Conservation (phyloP, 1,139 yeast genomes). For the Geotrichum klebahnii region DNA sequence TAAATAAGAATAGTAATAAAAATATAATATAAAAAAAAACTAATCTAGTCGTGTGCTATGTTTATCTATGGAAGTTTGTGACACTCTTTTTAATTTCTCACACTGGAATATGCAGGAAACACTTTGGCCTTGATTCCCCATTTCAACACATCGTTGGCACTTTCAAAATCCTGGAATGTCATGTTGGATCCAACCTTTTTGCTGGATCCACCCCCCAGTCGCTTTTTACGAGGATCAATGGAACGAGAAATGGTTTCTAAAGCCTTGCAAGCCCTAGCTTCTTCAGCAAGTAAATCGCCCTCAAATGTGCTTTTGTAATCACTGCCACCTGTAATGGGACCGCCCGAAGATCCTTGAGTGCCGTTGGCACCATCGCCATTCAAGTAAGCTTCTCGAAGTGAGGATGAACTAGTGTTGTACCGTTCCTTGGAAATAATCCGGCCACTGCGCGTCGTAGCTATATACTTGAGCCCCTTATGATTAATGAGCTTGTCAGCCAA, state of each 20-base stretch:
- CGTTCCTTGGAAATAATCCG: conserved; percentile 24
- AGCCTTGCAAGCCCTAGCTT: conserved; percentile 30
- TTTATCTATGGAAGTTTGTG: no score
- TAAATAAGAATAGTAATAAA: not conserved
- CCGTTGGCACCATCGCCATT: conserved; percentile 17
- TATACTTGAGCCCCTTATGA: conserved; percentile 36
- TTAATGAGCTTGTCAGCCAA: conserved; percentile 43
- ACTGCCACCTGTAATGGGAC: not conserved
- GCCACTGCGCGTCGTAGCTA: conserved; percentile 30
- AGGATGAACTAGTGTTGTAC: conserved; percentile 22
- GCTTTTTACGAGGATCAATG: conserved; percentile 39
- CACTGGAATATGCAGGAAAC: conserved; percentile 22
- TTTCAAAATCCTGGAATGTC: conserved; percentile 29
- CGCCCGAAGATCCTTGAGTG: not conserved
- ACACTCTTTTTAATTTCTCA: not conserved
- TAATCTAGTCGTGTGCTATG: not conserved
- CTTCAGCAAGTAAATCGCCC: conserved; percentile 23
- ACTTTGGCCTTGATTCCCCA: conserved; percentile 33
- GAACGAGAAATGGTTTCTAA: conserved; percentile 34
- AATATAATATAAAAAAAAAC: not conserved
- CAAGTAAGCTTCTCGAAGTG: conserved; percentile 27
- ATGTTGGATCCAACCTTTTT: conserved; percentile 23
- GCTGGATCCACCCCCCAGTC: conserved; percentile 25
- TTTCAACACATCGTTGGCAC: conserved; percentile 33
- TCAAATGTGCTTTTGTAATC: conserved; percentile 11